Conservation (phyloP, 768 basidiomycete species). For the Podaxis mareebaensis region DNA sequence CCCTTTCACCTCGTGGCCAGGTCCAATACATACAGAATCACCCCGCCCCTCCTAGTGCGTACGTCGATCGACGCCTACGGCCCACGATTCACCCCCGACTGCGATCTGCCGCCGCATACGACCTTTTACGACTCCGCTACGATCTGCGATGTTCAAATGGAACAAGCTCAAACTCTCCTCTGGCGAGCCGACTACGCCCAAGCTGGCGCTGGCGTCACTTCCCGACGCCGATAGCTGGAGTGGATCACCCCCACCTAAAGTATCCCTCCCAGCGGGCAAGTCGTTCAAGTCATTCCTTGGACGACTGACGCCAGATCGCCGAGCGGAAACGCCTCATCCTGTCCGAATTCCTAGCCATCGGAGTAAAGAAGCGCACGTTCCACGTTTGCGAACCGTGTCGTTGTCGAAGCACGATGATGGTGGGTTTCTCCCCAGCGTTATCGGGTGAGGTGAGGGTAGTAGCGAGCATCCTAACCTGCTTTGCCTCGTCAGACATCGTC, state of each 20-base stretch:
- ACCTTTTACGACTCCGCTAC: conserved; percentile 11
- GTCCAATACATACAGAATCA: conserved; percentile 6
- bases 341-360: conserved; percentile 5
- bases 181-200: conserved; percentile 19
- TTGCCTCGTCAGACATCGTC: conserved; percentile 1
- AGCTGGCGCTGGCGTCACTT: conserved; percentile 13
- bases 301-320: conserved; percentile 10
- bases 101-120: conserved; percentile 10
- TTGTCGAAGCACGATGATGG: conserved; percentile 16
- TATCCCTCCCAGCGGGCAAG: conserved; percentile 3
- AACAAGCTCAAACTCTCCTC: conserved; percentile 13
- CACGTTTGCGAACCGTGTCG: conserved; percentile 12
- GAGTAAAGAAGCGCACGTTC: conserved; percentile 6
- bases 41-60: conserved; percentile 2
- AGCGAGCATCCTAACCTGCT: not conserved
- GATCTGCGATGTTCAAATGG: conserved; percentile 20
- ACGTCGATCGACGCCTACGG: conserved; percentile 14
- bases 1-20: conserved; percentile 19
- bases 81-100: conserved; percentile 3
- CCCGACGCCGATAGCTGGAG: conserved; percentile 5
- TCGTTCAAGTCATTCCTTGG: conserved; percentile 15
- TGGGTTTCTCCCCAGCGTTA: not conserved
- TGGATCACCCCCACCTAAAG: conserved; percentile 5
- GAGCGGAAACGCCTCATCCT: conserved; percentile 10
- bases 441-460: not conserved